These are phyloP conservation scores for Xylaria sp. DNA, from an alignment of 2,329 filamentous ascomycete genomes.

Conservation along the genomic window DNA sequence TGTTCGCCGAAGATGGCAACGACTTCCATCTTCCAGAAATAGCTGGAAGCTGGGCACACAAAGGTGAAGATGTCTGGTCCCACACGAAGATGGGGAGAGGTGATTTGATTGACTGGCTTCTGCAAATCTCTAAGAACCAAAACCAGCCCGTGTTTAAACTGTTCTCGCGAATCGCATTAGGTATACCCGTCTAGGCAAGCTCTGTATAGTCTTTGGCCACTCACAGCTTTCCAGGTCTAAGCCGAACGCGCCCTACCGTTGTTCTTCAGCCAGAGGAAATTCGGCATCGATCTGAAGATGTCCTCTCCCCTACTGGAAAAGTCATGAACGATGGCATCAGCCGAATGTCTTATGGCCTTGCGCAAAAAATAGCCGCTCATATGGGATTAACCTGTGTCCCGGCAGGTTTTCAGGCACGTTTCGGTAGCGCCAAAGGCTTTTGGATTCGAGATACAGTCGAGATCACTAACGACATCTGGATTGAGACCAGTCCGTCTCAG, in stretches of 20 bases:
- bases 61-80: constrained; percentile 23
- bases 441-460: constrained; percentile 66
- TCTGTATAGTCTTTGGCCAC: background rate
- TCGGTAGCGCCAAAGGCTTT: constrained; percentile 75
- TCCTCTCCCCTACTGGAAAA: constrained; percentile 43
- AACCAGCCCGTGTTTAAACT: constrained; percentile 56
- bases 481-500: constrained; percentile 68
- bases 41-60: constrained; percentile 34
- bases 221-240: constrained; percentile 49
- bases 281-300: constrained; percentile 38
- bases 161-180: constrained; percentile 60
- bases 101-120: constrained; percentile 56
- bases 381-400: constrained; percentile 60
- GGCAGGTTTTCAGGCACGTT: constrained; percentile 68
- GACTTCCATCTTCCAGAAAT: constrained; percentile 40
- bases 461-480: constrained; percentile 57
- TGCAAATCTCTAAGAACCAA: constrained; percentile 49
- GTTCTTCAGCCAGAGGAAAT: constrained; percentile 53
- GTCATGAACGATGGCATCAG: constrained; percentile 71
- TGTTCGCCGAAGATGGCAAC: constrained; percentile 59
- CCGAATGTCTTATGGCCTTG: constrained; percentile 64
- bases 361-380: constrained; percentile 50
- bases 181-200: constrained; percentile 38
- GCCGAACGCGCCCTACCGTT: constrained; percentile 51
- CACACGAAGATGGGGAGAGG: constrained; percentile 37